A percentile compares a stretch with the other conserved stretches of the same genome.
phyloP scores from a whole-genome alignment of 208 protist genomes.

The Crithidia mellificae region DNA sequence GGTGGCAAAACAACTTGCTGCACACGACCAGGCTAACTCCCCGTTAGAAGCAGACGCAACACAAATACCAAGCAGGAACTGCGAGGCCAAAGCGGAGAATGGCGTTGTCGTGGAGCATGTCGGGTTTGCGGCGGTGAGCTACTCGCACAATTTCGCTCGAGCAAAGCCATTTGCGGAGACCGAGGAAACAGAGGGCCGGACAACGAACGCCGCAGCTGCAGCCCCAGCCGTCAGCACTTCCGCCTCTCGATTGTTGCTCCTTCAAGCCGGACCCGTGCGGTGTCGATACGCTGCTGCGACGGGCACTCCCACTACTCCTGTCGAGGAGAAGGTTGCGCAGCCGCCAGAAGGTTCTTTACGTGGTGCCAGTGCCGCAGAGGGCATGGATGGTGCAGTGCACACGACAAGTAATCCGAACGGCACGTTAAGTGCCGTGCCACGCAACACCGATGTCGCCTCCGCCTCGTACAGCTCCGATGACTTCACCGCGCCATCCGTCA shows the following conservation, averaged over 20 bases:
- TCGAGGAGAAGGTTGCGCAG: no score
- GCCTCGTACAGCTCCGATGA: slow-evolving; percentile 6
- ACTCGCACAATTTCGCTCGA: slow-evolving; percentile 47
- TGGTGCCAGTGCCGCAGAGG: not conserved
- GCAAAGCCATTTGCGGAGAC: not conserved
- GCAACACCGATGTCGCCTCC: not conserved
- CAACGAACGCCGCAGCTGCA: not conserved
- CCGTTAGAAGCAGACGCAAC: no score
- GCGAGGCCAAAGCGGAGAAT: no score
- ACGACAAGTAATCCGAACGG: no score
- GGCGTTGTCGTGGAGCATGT: slow-evolving; percentile 11
- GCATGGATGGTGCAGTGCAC: no score
- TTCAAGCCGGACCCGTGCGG: slow-evolving; percentile 16
- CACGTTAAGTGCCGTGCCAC: not conserved
- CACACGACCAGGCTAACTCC: no score
- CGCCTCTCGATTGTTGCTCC: slow-evolving; percentile 8
- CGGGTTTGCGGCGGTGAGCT: slow-evolving; percentile 50
- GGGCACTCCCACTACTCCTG: not conserved
- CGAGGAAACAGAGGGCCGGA: not conserved
- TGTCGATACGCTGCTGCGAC: slow-evolving; percentile 2
- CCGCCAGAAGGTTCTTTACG: no score
- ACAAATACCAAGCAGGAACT: not conserved
- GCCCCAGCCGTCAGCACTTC: not conserved
- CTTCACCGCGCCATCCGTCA: slow-evolving; percentile 1
- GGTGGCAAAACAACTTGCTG: no score